Base-by-base conservation (phyloP, 2,329 filamentous ascomycete genomes). In the Ophidiomyces ophidiicola region DNA sequence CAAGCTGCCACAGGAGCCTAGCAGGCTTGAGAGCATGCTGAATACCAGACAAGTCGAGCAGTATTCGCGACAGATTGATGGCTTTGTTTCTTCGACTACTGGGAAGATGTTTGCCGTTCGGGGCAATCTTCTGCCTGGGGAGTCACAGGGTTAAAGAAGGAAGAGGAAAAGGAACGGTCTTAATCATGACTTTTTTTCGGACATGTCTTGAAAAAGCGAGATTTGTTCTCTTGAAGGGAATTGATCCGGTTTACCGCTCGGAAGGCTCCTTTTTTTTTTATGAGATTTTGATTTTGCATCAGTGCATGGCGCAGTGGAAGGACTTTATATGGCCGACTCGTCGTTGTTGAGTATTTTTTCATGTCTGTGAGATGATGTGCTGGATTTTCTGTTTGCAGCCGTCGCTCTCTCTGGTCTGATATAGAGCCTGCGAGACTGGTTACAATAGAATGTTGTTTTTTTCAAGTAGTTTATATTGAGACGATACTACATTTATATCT, bases 91-190 rank as follows among this genome's bases (percentile, higher is more conserved):
- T 41, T 80, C 78, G 48, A 82, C 93, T 51, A 92, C 77, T 47
- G 79, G 84, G 49, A 98, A 98, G 78, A 94, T 98, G 88, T 98
- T 98, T 62, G 87, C 87, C 26, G 84, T 94, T 45, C 80, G 87
- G 62, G 75, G 74, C 47, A 78, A 76, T 55, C 57, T 80, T 43
- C 54, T 79, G 47, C 76, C 76, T 12, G 69, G 70, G 41, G 74
- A 74, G 53, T 51, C 52, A 34, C 54, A 56, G 46, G 42, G 42
- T 50, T 34, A 48, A 48, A n/a, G n/a, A n/a, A n/a, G n/a, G n/a
- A n/a, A n/a, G n/a, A n/a, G n/a, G n/a, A n/a, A n/a, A n/a, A n/a
- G n/a, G n/a, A n/a, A n/a, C n/a, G n/a, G n/a, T 28, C 11, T 42
- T 31, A 10, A 31, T 39, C 23, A 39, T 28, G 33, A 18, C 23